Base-by-base conservation (phyloP, 106 monocot species). In the Acorus gramineus region DNA sequence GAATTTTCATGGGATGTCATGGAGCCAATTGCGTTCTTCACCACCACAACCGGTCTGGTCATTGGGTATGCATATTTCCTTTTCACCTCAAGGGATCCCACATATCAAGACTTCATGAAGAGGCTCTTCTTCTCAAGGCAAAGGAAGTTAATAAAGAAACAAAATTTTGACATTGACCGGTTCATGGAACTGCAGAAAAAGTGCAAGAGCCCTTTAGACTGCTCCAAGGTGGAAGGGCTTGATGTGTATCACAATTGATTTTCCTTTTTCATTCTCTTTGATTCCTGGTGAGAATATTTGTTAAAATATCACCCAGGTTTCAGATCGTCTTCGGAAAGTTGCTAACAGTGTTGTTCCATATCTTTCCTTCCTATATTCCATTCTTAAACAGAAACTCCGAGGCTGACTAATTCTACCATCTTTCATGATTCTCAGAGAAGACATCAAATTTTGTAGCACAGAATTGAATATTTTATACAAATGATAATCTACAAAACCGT, bases 1-100 rank as follows among this genome's bases (percentile, higher is more conserved):
- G 96, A 96, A 68, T 91, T 91, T 81, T 96, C 96, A 0, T 96
- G 96, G 96, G 96, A 96, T 62, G 87, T 96, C 43, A 96, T 96
- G 96, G 96, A 96, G 49, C 96, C 96, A 0, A 74, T 96, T 4
- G 82, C 96, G 1, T 96, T 85, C 74, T 96, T 96, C 77, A 48
- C 81, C 3, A 96, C 96, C 2, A 85, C 91, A n/a, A 56, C 83
- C 5, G 87, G 96, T 11, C 70, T 89, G 2, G 11, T 87, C 2
- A 59, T 85, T 3, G 85, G 96, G 10, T 96, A 96, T 53, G 85
- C 79, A 0, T 96, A 96, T 65, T 96, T 91, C 77, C 77, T 96
- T 3, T 73, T 83, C 59, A 96, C 96, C 8, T 82, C 90, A 2
- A 91, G 80, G 68, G 96, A 96, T 66, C 96, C 96, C 6, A 87